These are phyloP conservation scores for Sodiomyces alkalinus DNA, from an alignment of 2,329 filamentous ascomycete species.

Conservation along the genomic window DNA sequence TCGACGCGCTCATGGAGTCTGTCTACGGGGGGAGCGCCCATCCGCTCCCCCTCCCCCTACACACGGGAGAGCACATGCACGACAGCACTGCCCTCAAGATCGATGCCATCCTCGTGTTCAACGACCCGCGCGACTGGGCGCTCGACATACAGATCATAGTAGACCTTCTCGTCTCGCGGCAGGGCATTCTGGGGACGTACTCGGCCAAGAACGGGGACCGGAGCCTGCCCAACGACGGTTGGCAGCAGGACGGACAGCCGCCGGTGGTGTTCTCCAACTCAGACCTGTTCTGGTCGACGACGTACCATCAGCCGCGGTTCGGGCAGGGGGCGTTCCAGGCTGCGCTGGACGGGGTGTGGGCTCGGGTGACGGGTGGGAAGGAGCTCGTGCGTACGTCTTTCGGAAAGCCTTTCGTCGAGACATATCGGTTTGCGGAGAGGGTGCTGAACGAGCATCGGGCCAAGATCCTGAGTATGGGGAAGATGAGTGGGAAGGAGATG, in stretches of 20 bases:
- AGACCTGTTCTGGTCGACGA: conserved; percentile 79
- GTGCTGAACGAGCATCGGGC: conserved; percentile 48
- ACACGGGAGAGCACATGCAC: conserved; percentile 21
- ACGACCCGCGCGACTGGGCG: conserved; percentile 93
- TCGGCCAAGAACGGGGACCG: conserved; percentile 54
- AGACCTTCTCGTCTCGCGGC: conserved; percentile 64
- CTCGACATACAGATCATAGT: conserved; percentile 73
- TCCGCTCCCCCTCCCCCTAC: conserved; percentile 37
- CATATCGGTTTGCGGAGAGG: conserved; percentile 73
- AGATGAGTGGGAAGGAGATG: conserved; percentile 5
- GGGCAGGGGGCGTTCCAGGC: conserved; percentile 86
- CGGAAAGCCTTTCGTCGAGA: conserved; percentile 66
- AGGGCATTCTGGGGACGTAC: conserved; percentile 70
- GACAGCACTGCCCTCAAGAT: conserved; percentile 47
- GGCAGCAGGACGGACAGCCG: conserved; percentile 69
- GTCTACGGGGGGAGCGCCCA: conserved; percentile 44
- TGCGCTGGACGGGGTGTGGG: conserved; percentile 69
- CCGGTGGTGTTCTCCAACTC: conserved; percentile 77
- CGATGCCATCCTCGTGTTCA: conserved; percentile 85
- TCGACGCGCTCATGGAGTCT: conserved; percentile 49
- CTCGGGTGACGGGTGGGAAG: conserved; percentile 48
- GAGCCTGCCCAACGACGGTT: conserved; percentile 57
- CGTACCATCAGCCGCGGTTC: conserved; percentile 70
- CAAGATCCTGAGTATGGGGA: conserved; percentile 20
- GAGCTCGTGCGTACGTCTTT: conserved; percentile 51